Percentiles rank a stretch among this genome's conserved stretches.
Conservation (phyloP, 2,329 filamentous ascomycete genomes). For the Tolypocladium tundrense region DNA sequence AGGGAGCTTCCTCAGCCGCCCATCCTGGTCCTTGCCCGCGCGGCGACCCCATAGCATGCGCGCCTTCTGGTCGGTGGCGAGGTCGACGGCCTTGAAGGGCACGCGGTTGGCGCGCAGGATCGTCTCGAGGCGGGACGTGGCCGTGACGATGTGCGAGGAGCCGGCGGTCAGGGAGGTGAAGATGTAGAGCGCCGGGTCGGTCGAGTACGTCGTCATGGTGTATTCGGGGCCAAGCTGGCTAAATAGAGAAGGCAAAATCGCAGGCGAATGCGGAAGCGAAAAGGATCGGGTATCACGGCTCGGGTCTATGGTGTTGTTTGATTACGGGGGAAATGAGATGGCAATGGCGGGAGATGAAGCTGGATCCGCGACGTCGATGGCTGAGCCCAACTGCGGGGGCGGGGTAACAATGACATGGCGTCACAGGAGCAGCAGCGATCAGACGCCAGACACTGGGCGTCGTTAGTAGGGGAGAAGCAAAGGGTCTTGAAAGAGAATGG, state of each 20-base stretch:
- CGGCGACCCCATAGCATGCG: conserved; percentile 81
- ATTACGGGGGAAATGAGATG: not conserved
- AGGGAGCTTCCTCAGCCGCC: conserved; percentile 66
- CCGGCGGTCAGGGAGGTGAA: conserved; percentile 95
- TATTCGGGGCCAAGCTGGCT: not conserved
- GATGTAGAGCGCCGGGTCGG: conserved; percentile 73
- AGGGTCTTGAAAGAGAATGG: not conserved
- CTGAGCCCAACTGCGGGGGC: conserved; percentile 7
- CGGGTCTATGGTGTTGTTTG: not conserved
- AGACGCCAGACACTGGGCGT: not conserved
- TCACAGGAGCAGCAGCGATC: not conserved
- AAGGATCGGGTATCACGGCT: not conserved
- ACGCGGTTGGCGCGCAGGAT: conserved; percentile 93
- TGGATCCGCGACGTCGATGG: not conserved
- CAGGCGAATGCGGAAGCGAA: not conserved
- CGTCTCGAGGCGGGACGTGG: conserved; percentile 88
- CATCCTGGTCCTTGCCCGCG: conserved; percentile 57
- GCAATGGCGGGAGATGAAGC: not conserved
- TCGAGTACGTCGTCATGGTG: conserved; percentile 35
- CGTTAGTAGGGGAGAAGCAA: not conserved
- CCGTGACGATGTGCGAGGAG: conserved; percentile 91
- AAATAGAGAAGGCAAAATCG: not conserved
- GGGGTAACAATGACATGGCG: conserved; percentile 2
- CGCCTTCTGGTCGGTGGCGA: conserved; percentile 81
- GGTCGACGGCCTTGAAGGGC: conserved; percentile 85